Percentiles rank a stretch among this genome's conserved stretches.
phyloP scores from a whole-genome alignment of 805 yeast genomes.

The Starmera pachycereana region DNA sequence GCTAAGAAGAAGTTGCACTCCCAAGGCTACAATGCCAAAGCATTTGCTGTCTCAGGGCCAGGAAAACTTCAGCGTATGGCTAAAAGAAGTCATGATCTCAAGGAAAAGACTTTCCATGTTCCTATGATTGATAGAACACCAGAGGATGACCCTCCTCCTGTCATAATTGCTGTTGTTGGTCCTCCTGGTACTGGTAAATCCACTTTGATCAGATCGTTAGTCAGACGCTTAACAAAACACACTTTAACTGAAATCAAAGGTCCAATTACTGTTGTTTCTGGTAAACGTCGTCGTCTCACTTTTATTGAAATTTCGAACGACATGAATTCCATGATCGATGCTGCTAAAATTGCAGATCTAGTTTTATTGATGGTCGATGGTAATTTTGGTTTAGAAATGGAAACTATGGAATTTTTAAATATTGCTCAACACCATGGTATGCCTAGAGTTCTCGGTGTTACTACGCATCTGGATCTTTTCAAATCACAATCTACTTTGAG shows the following conservation, averaged over 20 bases:
- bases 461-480: conserved; percentile 92
- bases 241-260: conserved; percentile 82
- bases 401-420: conserved; percentile 96
- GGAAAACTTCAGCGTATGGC: conserved; percentile 80
- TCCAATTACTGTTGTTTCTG: conserved; percentile 93
- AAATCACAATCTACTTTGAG: conserved; percentile 82
- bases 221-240: conserved; percentile 81
- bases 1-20: conserved; percentile 84
- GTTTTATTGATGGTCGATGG: conserved; percentile 89
- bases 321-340: conserved; percentile 89
- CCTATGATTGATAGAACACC: conserved; percentile 98
- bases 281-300: conserved; percentile 86
- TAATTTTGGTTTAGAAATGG: conserved; percentile 98
- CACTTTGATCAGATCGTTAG: conserved; percentile 80
- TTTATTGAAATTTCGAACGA: conserved; percentile 91
- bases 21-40: conserved; percentile 78
- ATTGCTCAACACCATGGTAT: conserved; percentile 97
- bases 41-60: conserved; percentile 77
- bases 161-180: conserved; percentile 92
- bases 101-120: conserved; percentile 82
- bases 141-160: conserved; percentile 96
- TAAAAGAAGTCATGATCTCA: conserved; percentile 67
- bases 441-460: conserved; percentile 93
- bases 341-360: conserved; percentile 90
- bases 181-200: conserved; percentile 99